phyloP scores from a whole-genome alignment of 2,329 filamentous ascomycete species.

The Bertia moriformis region DNA sequence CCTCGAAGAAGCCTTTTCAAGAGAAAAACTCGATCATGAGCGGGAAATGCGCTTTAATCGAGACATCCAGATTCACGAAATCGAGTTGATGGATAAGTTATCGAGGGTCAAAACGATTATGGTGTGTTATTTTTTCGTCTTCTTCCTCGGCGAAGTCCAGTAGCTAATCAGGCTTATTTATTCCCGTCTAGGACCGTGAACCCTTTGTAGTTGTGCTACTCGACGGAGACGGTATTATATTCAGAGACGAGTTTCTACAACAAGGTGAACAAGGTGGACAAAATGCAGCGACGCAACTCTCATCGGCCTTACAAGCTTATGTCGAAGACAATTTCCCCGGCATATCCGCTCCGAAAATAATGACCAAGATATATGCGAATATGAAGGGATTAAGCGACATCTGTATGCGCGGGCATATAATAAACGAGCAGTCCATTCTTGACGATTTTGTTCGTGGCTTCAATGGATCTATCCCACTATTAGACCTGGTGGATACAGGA shows the following conservation, averaged over 20 bases:
- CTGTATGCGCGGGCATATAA: constrained; percentile 26
- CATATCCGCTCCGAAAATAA: constrained; percentile 27
- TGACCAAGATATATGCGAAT: constrained; percentile 37
- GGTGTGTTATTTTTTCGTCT: constrained; percentile 20
- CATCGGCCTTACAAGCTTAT: constrained; percentile 23
- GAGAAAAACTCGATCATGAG: constrained; percentile 27
- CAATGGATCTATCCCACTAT: constrained; percentile 30
- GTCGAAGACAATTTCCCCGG: constrained; percentile 21
- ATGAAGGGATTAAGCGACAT: constrained; percentile 30
- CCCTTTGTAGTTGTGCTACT: constrained; percentile 36
- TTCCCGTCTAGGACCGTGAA: constrained; percentile 28
- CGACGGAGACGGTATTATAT: constrained; percentile 39
- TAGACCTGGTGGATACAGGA: constrained; percentile 33
- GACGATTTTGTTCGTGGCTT: constrained; percentile 40
- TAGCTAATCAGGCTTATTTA: too few species aligned
- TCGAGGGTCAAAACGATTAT: constrained; percentile 25
- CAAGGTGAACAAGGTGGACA: constrained; percentile 34
- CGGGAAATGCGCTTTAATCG: constrained; percentile 28
- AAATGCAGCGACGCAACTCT: constrained; percentile 32
- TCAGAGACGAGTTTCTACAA: constrained; percentile 30
- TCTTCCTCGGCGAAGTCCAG: constrained; percentile 1
- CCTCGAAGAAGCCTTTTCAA: constrained; percentile 23
- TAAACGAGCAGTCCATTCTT: constrained; percentile 22
- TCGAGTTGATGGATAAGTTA: constrained; percentile 28
- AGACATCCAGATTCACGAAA: constrained; percentile 27